Evolutionary conservation across 2,329 filamentous ascomycete genomes (phyloP), one percentile per base, ranked within the genome.

Genomic region (Ophiostoma populinum): DNA sequence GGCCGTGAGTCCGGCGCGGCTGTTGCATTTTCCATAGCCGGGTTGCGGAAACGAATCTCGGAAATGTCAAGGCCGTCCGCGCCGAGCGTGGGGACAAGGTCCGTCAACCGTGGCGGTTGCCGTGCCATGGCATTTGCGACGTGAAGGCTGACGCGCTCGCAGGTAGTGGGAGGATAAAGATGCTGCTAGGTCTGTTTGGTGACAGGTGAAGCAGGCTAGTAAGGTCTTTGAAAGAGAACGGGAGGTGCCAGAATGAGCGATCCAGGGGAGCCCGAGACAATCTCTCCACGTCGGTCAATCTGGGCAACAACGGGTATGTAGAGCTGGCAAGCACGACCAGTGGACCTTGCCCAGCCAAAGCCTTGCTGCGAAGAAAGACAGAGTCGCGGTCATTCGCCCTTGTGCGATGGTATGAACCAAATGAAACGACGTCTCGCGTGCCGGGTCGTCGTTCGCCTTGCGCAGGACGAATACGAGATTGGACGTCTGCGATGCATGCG

Each of bases 81-180:
- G 12, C 25, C 22, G 15, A 28, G 24, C 5, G 36, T 18, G 12
- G 27, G 22, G 6, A 32, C 32, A 34, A 20, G 13, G 19, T 32
- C 40, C 15, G 22, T 31, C 28, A 28, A 15, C 37, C 28, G 12
- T 16, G 18, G 24, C 9, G 36, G 31, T 22, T 32, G 35, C 35
- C 35, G 34, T 25, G 40, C 36, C 42, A 43, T 43, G 16, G 16
- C 32, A 21, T 36, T 7, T 20, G 29, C 12, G 11, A 20, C 13
- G 17, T 11, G 29, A 18, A 20, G 13, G n/a, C n/a, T n/a, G n/a
- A n/a, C n/a, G n/a, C n/a, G n/a, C 16, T 16, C 27, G n/a, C 5
- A 16, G 9, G 16, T 5, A 29, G 16, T 6, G 16, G 27, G 7
- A 22, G n/a, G 22, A 7, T 13, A 17, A 13, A 20, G 17, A 19